These are phyloP conservation scores for Neurospora sp. DNA, from an alignment of 2,329 filamentous ascomycete species.

Conservation along the genomic window DNA sequence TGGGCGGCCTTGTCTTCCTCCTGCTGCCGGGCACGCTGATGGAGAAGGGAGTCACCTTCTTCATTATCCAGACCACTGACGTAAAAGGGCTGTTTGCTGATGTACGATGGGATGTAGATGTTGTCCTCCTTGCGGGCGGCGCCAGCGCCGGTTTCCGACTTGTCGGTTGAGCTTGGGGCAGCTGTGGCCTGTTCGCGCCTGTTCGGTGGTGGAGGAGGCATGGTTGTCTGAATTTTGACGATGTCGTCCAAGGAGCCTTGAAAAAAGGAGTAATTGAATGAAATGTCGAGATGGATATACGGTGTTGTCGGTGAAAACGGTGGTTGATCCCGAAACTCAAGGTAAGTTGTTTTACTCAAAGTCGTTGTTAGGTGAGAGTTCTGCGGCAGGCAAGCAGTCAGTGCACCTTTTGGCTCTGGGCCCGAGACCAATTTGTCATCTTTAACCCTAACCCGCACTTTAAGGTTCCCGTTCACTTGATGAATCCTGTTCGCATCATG, in stretches of 20 bases:
- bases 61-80: conserved; percentile 54
- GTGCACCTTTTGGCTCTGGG: background rate
- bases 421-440: background rate
- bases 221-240: background rate
- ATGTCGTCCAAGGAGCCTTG: no score
- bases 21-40: conserved; percentile 79
- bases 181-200: conserved; percentile 6
- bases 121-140: conserved; percentile 75
- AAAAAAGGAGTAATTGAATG: no score
- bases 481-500: background rate
- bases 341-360: background rate
- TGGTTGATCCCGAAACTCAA: background rate
- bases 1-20: conserved; percentile 46
- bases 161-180: background rate
- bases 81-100: conserved; percentile 97
- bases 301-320: background rate
- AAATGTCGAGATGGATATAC: no score
- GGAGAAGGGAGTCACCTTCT: conserved; percentile 82
- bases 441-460: background rate
- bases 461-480: background rate
- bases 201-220: conserved; percentile 13
- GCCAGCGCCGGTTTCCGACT: conserved; percentile 21
- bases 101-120: conserved; percentile 96
- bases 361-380: background rate
- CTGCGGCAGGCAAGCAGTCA: background rate